phyloP scores from a whole-genome alignment of 169 alveolate species.

The Babesia sp. region DNA sequence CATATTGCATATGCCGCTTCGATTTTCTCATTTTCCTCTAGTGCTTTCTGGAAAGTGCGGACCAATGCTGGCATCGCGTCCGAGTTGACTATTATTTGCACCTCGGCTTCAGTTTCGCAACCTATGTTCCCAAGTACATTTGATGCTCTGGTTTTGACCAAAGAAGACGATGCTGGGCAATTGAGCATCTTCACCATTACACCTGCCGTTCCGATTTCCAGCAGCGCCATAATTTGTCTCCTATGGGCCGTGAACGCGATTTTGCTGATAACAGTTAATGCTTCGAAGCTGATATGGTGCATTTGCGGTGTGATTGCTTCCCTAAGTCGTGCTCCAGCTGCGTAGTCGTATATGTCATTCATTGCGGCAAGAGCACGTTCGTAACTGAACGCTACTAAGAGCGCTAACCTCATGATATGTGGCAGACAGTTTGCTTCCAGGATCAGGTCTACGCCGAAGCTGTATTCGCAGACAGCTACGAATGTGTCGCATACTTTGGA shows the following conservation, averaged over 20 bases:
- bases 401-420: conserved; percentile 25
- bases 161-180: conserved; percentile 75
- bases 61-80: conserved; percentile 80
- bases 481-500: conserved; percentile 43
- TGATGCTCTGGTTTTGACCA: conserved; percentile 84
- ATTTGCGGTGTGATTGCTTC: conserved; percentile 33
- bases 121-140: conserved; percentile 86
- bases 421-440: conserved; percentile 34
- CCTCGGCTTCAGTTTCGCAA: conserved; percentile 83
- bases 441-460: conserved; percentile 49
- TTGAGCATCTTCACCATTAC: conserved; percentile 78
- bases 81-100: conserved; percentile 77
- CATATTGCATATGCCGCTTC: conserved; percentile 89
- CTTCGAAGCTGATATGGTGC: conserved; percentile 79
- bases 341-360: conserved; percentile 17
- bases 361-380: conserved; percentile 1
- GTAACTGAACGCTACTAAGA: conserved; percentile 21
- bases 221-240: conserved; percentile 73
- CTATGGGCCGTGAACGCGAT: conserved; percentile 83
- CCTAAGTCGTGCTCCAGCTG: not conserved
- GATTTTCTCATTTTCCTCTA: conserved; percentile 80
- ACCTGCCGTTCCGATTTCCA: conserved; percentile 74
- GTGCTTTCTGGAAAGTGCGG: conserved; percentile 75
- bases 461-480: conserved; percentile 33
- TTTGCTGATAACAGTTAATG: conserved; percentile 82